Evolutionary conservation across 345 rosid genomes (phyloP).

Genomic region (Nephelium lappaceum): DNA sequence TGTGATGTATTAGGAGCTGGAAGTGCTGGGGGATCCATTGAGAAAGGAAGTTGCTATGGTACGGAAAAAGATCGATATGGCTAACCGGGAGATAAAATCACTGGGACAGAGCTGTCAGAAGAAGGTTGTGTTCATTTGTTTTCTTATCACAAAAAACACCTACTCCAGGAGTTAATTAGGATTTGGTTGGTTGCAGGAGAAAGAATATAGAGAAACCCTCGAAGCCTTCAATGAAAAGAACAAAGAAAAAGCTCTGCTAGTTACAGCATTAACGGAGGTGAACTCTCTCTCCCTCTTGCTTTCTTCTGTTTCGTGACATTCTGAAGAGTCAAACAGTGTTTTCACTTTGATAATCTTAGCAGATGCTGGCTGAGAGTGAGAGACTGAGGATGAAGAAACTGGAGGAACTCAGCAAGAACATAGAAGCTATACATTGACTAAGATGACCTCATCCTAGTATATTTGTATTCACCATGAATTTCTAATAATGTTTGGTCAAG

Average conservation of each 20-base stretch:
- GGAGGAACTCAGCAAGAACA: slow-evolving; percentile 69
- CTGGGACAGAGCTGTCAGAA: slow-evolving; percentile 78
- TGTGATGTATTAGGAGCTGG: slow-evolving; percentile 54
- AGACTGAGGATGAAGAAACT: slow-evolving; percentile 68
- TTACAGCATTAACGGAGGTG: slow-evolving; percentile 56
- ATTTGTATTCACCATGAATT: neutral
- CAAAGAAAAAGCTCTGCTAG: slow-evolving; percentile 62
- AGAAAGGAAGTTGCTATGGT: slow-evolving; percentile 75
- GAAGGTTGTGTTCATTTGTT: slow-evolving; percentile 44
- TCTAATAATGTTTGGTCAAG: neutral
- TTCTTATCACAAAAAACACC: neutral
- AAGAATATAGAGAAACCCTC: slow-evolving; percentile 64
- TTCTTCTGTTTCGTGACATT: neutral
- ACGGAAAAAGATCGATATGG: slow-evolving; percentile 69
- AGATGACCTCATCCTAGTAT: slow-evolving; percentile 8
- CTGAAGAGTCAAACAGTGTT: neutral
- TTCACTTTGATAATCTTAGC: slow-evolving; percentile 6
- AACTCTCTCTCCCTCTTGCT: neutral
- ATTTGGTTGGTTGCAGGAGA: slow-evolving; percentile 50
- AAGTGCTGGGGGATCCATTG: slow-evolving; percentile 70
- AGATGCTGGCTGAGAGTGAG: slow-evolving; percentile 76
- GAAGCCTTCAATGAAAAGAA: slow-evolving; percentile 82
- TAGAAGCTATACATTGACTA: slow-evolving; percentile 40
- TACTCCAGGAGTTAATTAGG: neutral
- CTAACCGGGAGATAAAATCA: slow-evolving; percentile 64